Evolutionary conservation across 768 basidiomycete species (phyloP), one percentile per base, ranked within the genome.

Genomic region (Tubosaeta brunneosetosa): DNA sequence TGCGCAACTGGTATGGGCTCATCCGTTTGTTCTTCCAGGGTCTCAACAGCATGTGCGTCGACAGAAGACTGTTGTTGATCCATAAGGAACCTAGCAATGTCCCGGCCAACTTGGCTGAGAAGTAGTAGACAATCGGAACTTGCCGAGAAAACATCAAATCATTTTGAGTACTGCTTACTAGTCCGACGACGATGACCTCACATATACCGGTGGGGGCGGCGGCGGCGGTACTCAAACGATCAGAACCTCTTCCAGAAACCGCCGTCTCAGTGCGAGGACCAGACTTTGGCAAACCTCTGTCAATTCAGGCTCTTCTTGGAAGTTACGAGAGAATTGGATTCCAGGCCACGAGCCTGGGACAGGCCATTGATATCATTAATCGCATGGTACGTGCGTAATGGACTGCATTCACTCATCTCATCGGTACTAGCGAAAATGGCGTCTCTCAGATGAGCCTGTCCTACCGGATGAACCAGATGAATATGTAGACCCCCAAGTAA

Each of bases 301-400:
- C 83, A 44, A 73, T 99, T 26, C 75, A 85, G 41, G 73, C 79
- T 33, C 79, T 99, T 57, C 71, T 99, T 36, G 66, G 73, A 33
- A 85, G 81, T 62, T 99, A 97, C 72, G 84, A 89, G 64, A 81
- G 85, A 32, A 97, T 97, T 48, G 97, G 97, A 17, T 99, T 98
- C 66, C 97, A 99, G 69, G 97, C 97, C n/a, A 94, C 85, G 49
- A 92, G 90, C 52, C 73, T 99, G 2, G 89, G 89, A 3, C 82
- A 78, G 59, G 95, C 94, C 1, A 91, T 97, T 41, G 80, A 88
- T 27, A 86, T 97, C 48, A 88, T 98, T 26, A 86, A 98, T 67
- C 83, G 83, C 64, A 99, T 99, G 97, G 95, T 93, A 41, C 27
- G 67, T 16, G 31, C 44, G 46, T 42, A 17, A 11, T 45, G 51